phyloP scores from a whole-genome alignment of 1,139 yeast species.

The Ogataea hybrid region DNA sequence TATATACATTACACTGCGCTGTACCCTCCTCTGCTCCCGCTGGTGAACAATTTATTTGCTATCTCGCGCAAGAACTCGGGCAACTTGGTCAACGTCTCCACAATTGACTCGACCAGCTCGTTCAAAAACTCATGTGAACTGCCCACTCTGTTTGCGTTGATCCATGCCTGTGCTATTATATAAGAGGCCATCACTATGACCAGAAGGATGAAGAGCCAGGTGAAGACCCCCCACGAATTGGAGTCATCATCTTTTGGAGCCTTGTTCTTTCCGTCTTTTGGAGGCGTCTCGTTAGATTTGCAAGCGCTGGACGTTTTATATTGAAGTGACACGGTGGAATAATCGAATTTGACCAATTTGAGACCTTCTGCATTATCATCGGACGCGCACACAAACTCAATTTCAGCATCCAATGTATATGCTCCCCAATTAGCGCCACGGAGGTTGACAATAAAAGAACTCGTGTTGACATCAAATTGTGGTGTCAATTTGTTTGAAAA shows the following conservation, averaged over 20 bases:
- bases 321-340: constrained; percentile 27
- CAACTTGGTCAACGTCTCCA: constrained; percentile 57
- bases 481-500: constrained; percentile 40
- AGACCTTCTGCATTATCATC: constrained; percentile 34
- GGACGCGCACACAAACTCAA: constrained; percentile 52
- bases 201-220: constrained; percentile 68
- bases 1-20: constrained; percentile 64
- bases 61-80: constrained; percentile 75
- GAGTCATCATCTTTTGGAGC: constrained; percentile 33
- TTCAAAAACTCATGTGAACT: constrained; percentile 35
- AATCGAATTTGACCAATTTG: constrained; percentile 36
- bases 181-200: constrained; percentile 69
- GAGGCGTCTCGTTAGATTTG: constrained; percentile 29
- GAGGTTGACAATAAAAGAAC: constrained; percentile 47
- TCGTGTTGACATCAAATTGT: constrained; percentile 32
- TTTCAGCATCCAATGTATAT: constrained; percentile 45
- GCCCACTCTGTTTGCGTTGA: constrained; percentile 54
- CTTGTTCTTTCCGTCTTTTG: constrained; percentile 24
- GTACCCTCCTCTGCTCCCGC: constrained; percentile 72
- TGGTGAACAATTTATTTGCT: constrained; percentile 67
- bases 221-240: constrained; percentile 70
- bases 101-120: constrained; percentile 72
- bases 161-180: constrained; percentile 79
- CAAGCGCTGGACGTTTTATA: constrained; percentile 45
- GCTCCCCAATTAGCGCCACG: constrained; percentile 75